Percentiles rank a stretch among this genome's conserved stretches.
Conservation (phyloP, 2,329 filamentous ascomycete species). For the Orbilia ellipsospora region DNA sequence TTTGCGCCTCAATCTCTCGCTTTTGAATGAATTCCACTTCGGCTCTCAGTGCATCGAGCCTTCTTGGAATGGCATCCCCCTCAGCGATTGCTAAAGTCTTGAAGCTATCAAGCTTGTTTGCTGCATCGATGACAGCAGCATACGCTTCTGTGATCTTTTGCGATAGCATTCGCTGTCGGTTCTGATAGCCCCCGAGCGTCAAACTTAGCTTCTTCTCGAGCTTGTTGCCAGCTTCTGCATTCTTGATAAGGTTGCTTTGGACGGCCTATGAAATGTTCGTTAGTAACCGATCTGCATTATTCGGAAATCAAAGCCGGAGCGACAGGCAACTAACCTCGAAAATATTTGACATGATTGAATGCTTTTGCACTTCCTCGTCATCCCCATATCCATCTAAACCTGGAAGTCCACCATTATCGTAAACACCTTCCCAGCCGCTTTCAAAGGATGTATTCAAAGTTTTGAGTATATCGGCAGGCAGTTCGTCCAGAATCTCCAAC, state of each 20-base stretch:
- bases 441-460: slow-evolving; percentile 68
- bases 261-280: slow-evolving; percentile 67
- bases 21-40: slow-evolving; percentile 83
- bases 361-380: slow-evolving; percentile 77
- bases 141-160: slow-evolving; percentile 82
- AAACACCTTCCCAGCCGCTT: slow-evolving; percentile 64
- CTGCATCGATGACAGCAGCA: slow-evolving; percentile 78
- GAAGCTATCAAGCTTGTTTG: slow-evolving; percentile 77
- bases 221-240: slow-evolving; percentile 84
- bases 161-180: slow-evolving; percentile 81
- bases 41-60: slow-evolving; percentile 80
- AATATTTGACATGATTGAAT: slow-evolving; percentile 72
- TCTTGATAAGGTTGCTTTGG: slow-evolving; percentile 77
- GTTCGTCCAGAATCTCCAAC: slow-evolving; percentile 78
- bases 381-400: slow-evolving; percentile 83
- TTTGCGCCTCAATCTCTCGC: slow-evolving; percentile 89
- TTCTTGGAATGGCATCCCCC: slow-evolving; percentile 76
- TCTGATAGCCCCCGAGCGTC: slow-evolving; percentile 89
- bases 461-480: slow-evolving; percentile 67
- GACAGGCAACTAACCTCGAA: slow-evolving; percentile 73
- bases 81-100: slow-evolving; percentile 81
- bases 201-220: slow-evolving; percentile 92
- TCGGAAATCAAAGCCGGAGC: not conserved
- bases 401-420: slow-evolving; percentile 73
- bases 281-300: not conserved